Evolutionary conservation across 1,284 basidiomycete species (phyloP).

Genomic region (Xerocomus nothofagi): DNA sequence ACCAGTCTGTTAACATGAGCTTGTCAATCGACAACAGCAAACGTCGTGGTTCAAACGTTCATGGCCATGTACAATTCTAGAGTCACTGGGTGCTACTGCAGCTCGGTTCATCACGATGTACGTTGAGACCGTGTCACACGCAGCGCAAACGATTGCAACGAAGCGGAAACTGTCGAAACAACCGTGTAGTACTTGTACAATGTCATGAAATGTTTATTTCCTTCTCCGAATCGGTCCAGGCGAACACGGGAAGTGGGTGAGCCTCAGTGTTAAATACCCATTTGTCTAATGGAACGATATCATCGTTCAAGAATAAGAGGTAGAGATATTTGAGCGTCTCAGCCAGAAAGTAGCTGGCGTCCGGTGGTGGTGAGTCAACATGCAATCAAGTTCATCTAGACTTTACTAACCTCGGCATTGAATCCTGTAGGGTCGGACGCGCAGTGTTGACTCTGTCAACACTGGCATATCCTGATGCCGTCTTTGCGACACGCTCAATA

Average conservation of each 20-base stretch:
- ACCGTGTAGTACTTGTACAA: slow-evolving; percentile 12
- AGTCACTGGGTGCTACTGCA: background rate
- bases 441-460: slow-evolving; percentile 49
- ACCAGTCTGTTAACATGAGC: no score
- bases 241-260: slow-evolving; percentile 75
- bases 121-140: no score
- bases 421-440: slow-evolving; percentile 43
- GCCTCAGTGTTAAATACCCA: slow-evolving; percentile 90
- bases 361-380: background rate
- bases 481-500: slow-evolving; percentile 59
- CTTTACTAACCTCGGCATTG: slow-evolving; percentile 64
- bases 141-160: background rate
- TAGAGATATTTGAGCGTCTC: slow-evolving; percentile 76
- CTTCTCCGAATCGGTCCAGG: slow-evolving; percentile 56
- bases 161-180: background rate
- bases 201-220: slow-evolving; percentile 40
- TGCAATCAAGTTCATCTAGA: background rate
- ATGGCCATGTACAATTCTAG: background rate
- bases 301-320: slow-evolving; percentile 58
- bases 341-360: slow-evolving; percentile 62
- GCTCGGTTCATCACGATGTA: no score
- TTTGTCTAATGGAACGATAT: slow-evolving; percentile 61
- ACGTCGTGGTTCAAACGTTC: no score
- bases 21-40: no score
- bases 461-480: slow-evolving; percentile 58